phyloP scores from a whole-genome alignment of 805 yeast species.

The Diddensiella santjacobensis region DNA sequence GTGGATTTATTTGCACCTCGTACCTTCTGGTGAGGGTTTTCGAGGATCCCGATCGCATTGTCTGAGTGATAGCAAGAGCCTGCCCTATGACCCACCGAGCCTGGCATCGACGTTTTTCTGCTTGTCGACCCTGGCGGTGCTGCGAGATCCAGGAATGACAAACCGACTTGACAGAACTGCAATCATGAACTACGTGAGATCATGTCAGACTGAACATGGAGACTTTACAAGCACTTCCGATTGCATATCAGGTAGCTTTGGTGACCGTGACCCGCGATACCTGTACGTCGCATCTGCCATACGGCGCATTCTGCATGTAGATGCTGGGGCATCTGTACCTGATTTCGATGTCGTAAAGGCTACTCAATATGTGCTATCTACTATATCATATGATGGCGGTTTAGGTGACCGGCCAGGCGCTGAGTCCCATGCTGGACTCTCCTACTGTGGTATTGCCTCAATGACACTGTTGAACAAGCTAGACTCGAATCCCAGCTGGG shows the following conservation, averaged over 20 bases:
- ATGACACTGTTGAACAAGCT: conserved; percentile 41
- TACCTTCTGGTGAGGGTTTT: conserved; percentile 46
- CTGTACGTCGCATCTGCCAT: conserved; percentile 71
- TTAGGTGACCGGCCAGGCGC: conserved; percentile 47
- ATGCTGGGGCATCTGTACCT: conserved; percentile 36
- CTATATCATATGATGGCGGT: conserved; percentile 61
- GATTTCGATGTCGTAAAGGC: conserved; percentile 47
- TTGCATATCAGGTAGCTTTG: conserved; percentile 37
- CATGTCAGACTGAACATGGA: conserved; percentile 61
- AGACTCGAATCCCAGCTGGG: conserved; percentile 20
- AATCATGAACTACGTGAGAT: conserved; percentile 51
- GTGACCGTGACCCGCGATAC: conserved; percentile 69
- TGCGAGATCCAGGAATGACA: conserved; percentile 42
- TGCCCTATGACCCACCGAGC: conserved; percentile 55
- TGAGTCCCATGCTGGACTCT: conserved; percentile 84
- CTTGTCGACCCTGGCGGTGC: conserved; percentile 50
- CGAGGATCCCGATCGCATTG: conserved; percentile 52
- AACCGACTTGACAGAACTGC: conserved; percentile 38
- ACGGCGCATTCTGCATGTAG: conserved; percentile 46
- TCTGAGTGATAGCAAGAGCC: not conserved
- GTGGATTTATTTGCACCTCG: conserved; percentile 48
- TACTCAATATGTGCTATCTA: conserved; percentile 37
- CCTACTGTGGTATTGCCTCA: conserved; percentile 76
- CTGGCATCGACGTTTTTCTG: conserved; percentile 78
- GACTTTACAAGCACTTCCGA: conserved; percentile 50